phyloP scores from a whole-genome alignment of 441 rosid genomes.

The Corymbia citriodora region DNA sequence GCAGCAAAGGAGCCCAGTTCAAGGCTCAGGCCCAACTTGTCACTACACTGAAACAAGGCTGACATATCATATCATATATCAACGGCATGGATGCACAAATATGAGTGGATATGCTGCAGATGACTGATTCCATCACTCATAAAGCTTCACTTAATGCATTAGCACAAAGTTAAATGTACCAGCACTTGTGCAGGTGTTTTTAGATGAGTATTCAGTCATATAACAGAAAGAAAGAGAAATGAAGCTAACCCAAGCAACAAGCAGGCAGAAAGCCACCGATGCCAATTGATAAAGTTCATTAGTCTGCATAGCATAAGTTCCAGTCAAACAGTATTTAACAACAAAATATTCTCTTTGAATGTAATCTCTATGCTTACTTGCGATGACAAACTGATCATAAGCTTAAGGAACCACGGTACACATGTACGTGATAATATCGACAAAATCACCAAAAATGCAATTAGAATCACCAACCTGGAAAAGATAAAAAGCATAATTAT shows the following conservation, averaged over 20 bases:
- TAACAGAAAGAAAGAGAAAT: conserved; percentile 10
- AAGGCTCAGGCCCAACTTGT: conserved; percentile 93
- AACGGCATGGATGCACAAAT: neutral
- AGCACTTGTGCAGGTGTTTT: neutral
- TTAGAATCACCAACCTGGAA: conserved; percentile 68
- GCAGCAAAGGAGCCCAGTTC: conserved; percentile 99
- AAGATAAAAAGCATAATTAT: neutral
- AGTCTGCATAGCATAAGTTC: conserved; percentile 53
- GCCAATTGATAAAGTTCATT: conserved; percentile 97
- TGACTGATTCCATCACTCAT: neutral
- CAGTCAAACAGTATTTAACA: conserved; percentile 12
- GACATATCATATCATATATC: conserved; percentile 8
- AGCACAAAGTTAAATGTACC: neutral
- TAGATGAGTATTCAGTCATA: neutral
- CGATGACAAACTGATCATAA: conserved; percentile 90
- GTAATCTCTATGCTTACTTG: conserved; percentile 40
- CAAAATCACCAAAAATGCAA: conserved; percentile 68
- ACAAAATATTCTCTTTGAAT: conserved; percentile 1
- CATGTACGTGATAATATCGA: conserved; percentile 74
- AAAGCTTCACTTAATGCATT: neutral
- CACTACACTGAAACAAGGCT: conserved; percentile 79
- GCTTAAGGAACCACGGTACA: conserved; percentile 94
- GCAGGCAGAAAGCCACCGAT: conserved; percentile 91
- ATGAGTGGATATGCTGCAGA: neutral
- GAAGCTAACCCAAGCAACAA: conserved; percentile 91